Base-by-base conservation (phyloP, 768 basidiomycete species). In the Hortiboletus campestris region DNA sequence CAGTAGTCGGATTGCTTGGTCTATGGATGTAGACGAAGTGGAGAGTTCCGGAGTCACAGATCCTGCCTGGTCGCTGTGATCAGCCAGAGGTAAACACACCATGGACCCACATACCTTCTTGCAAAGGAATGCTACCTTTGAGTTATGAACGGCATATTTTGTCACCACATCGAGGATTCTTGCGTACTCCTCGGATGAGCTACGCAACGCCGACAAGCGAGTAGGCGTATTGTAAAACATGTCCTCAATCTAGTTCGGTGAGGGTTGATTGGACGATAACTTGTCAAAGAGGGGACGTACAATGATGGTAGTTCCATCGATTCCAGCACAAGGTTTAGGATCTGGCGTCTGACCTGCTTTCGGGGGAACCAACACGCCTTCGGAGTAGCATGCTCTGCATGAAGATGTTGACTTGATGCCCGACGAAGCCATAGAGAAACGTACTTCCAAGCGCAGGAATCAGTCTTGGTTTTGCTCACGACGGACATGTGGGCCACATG, bases 81-180 rank as follows among this genome's bases (percentile, higher is more conserved):
- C 29, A 69, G 12, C 43, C 14, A 43, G 29, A 12, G 36, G 13
- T 5, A 45, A 35, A 54, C 6, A 5, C 0, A 0, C 10, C 7
- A 31, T 39, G 6, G 38, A 35, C 29, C 8, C 6, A 49, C 63
- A 44, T 45, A 88, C 93, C 83, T 98, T 98, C 71, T 91, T 95
- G 79, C 95, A 98, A 0, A 85, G 78, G 74, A 98, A 96, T 0
- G 94, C 81, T 4, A 94, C 84, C 12, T 80, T 83, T 0, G 96
- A 84, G 67, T 99, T 98, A 69, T 99, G 97, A 11, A 95, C 79
- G 0, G 97, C 93, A 67, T 99, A 99, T 58, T 88, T 90, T 3
- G 91, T 91, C 28, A 98, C 78, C 11, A 98, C 91, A 58, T 96
- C 92, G 2, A 98, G 78, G 41, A 98, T 94, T 34, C 91, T 82